Conservation (phyloP, 2,329 filamentous ascomycete species). For the Pseudocercospora crystallina region DNA sequence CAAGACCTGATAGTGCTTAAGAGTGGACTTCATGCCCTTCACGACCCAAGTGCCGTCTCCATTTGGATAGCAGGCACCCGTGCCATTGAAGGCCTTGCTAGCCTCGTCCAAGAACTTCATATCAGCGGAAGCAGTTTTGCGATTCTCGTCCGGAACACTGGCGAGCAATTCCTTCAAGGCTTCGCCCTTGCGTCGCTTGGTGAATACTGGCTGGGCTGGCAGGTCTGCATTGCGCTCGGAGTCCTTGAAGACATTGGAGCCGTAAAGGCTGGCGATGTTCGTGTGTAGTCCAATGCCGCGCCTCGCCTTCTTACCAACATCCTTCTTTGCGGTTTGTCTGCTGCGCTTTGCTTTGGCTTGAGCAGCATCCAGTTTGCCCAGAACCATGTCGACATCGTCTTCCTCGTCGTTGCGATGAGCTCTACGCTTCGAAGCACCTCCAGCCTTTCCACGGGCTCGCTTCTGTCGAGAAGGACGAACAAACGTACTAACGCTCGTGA, state of each 20-base stretch:
- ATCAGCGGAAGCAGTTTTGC: slow-evolving; percentile 36
- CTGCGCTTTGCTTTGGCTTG: slow-evolving; percentile 12
- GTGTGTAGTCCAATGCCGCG: slow-evolving; percentile 10
- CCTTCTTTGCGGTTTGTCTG: slow-evolving; percentile 8
- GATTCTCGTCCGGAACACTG: slow-evolving; percentile 39
- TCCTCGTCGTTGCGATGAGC: background rate
- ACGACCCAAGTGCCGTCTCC: slow-evolving; percentile 44
- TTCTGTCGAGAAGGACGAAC: background rate
- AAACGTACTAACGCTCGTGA: background rate
- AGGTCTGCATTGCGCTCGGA: slow-evolving; percentile 18
- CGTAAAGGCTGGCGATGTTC: slow-evolving; percentile 20
- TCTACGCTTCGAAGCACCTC: background rate
- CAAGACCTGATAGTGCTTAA: slow-evolving; percentile 54
- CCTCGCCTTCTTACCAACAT: background rate
- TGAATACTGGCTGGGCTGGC: slow-evolving; percentile 25
- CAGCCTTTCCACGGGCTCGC: background rate
- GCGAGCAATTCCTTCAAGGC: slow-evolving; percentile 44
- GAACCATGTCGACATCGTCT: slow-evolving; percentile 12
- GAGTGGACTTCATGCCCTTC: slow-evolving; percentile 47
- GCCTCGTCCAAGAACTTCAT: slow-evolving; percentile 40
- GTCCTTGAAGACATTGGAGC: slow-evolving; percentile 29
- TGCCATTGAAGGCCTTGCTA: slow-evolving; percentile 43
- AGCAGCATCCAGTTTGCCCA: slow-evolving; percentile 2
- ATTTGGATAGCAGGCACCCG: slow-evolving; percentile 31
- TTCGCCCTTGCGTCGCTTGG: slow-evolving; percentile 29